Base-by-base conservation (phyloP, 305 asterid species). In the Solanum hybrid region DNA sequence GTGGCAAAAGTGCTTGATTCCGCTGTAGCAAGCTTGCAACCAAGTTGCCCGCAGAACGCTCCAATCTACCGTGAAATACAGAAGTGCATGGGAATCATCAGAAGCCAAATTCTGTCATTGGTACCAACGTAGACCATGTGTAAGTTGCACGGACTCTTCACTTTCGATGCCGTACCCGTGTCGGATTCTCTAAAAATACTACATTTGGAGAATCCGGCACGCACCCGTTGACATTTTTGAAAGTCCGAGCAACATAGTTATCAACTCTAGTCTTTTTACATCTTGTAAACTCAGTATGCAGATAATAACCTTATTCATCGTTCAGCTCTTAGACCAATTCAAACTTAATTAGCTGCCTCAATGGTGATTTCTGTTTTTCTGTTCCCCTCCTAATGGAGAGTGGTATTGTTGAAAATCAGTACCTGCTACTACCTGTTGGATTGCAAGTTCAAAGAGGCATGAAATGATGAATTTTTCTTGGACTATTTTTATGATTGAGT, bases 1-100 rank as follows among this genome's bases (percentile, higher is more conserved):
- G 98, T 97, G 86, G 99, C 99, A 35, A 95, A 94, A 92, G 95
- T 97, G 90, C 93, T 97, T 37, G 98, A 97, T 92, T 96, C 98
- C 29, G 98, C 99, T 2, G 96, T 96, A 39, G 94, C 97, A 40
- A 94, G 95, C 86, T 92, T 97, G 93, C 97, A 95, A 92, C 98
- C 99, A 29, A 92, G 93, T 91, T 94, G 97, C 92, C 89, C 95
- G 12, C 96, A 94, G 89, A 97, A 95, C 92, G 91, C 95, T 36
- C 94, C 98, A 4, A 90, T 95, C 83, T 97, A 96, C 90, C 90
- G 94, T 4, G 99, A 97, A 89, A 96, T 97, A 92, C 98, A 96
- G 89, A 96, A 95, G 92, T 96, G 99, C 90, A 95, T 97, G 93
- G 99, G 99, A 89, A 96, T 97, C 86, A 94, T 97, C 93, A 97